Conservation (phyloP, 192 early-diverging fungal genomes). For the Coemansia reversa region DNA sequence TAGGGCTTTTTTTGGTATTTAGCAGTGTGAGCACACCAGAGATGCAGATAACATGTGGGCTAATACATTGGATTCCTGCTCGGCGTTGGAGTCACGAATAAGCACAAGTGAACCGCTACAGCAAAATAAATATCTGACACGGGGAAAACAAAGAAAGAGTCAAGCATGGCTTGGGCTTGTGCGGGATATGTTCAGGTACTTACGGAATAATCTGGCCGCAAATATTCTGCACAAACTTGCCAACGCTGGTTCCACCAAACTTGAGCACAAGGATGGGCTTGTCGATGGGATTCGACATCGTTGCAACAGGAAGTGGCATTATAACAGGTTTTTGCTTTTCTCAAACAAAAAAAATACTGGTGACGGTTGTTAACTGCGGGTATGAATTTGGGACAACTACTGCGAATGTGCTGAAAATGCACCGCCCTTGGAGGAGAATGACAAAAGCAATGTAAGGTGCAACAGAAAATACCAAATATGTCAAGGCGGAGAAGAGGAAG, state of each 20-base stretch:
- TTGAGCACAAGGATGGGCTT: constrained; percentile 79
- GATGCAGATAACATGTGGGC: too few relatives aligned
- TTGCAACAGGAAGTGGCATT: constrained; percentile 15
- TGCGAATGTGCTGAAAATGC: constrained; percentile 5
- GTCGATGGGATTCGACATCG: constrained; percentile 25
- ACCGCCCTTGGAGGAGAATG: not conserved
- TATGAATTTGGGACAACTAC: constrained; percentile 12
- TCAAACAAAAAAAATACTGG: not conserved
- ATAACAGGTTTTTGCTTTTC: not conserved
- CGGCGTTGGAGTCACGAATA: too few relatives aligned
- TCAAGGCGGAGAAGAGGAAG: too few relatives aligned
- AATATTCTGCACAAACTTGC: constrained; percentile 76
- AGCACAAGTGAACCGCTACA: too few relatives aligned
- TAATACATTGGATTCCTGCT: too few relatives aligned
- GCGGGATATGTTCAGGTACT: constrained; percentile 23
- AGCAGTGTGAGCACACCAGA: not conserved
- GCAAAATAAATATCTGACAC: too few relatives aligned
- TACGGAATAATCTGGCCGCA: constrained; percentile 82
- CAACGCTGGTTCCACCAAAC: constrained; percentile 97
- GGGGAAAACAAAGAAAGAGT: not conserved
- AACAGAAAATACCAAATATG: not conserved
- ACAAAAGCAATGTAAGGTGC: not conserved
- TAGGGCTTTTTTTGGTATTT: constrained; percentile 6
- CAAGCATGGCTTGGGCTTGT: not conserved
- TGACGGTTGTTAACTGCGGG: not conserved